phyloP scores from a whole-genome alignment of 2,329 filamentous ascomycete species.

The Trichoderma hamatum region DNA sequence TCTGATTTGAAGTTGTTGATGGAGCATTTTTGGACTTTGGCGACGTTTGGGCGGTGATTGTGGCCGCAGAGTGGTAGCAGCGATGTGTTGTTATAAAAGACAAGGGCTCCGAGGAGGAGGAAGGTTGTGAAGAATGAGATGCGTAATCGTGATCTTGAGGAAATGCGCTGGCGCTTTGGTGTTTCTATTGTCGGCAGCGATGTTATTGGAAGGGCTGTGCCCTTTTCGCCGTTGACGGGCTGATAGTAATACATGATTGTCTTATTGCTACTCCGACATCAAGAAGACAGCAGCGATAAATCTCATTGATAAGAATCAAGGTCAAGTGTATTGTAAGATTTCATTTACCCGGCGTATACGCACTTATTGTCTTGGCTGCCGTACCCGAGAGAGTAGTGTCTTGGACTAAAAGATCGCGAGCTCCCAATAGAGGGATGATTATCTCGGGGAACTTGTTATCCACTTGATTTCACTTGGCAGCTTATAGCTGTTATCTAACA shows the following conservation, averaged over 20 bases:
- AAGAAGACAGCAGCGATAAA: background rate
- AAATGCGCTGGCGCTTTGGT: background rate
- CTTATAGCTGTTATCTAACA: background rate
- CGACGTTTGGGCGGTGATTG: conserved; percentile 23
- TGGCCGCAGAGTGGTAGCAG: background rate
- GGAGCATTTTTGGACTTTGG: conserved; percentile 48
- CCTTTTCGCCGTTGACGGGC: background rate
- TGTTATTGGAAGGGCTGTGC: background rate
- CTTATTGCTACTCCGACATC: background rate
- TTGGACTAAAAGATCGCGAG: background rate
- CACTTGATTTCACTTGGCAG: background rate
- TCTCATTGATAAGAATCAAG: background rate
- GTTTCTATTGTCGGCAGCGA: background rate
- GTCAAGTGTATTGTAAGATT: background rate
- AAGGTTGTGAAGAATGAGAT: background rate
- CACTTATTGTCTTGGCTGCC: background rate
- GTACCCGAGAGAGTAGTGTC: background rate
- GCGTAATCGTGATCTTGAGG: background rate
- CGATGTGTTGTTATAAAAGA: background rate
- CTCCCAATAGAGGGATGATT: conserved; percentile 3
- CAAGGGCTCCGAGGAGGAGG: background rate
- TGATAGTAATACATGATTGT: background rate
- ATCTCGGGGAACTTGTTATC: background rate
- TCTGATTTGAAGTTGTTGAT: conserved; percentile 54
- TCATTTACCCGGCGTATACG: background rate